phyloP scores from a whole-genome alignment of 1,284 basidiomycete species.

The Phylloboletellus chloephorus region DNA sequence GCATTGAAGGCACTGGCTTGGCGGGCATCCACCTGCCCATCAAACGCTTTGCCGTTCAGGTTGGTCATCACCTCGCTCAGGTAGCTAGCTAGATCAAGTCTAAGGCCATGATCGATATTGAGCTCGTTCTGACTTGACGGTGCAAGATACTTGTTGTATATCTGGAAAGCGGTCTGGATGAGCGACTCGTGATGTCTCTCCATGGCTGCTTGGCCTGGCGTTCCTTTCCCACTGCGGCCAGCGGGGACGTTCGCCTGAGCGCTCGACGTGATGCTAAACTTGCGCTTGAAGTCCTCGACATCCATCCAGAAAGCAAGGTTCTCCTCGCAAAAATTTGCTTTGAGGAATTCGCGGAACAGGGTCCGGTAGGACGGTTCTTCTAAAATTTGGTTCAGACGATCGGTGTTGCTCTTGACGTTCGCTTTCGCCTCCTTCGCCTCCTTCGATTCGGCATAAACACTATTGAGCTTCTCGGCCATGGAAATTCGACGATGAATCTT shows the following conservation, averaged over 20 bases:
- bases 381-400: slow-evolving; percentile 86
- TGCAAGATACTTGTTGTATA: slow-evolving; percentile 93
- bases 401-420: slow-evolving; percentile 84
- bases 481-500: slow-evolving; percentile 76
- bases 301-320: slow-evolving; percentile 97
- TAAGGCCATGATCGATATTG: slow-evolving; percentile 95
- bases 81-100: slow-evolving; percentile 91
- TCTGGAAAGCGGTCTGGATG: slow-evolving; percentile 90
- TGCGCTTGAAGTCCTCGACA: slow-evolving; percentile 93
- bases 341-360: slow-evolving; percentile 91
- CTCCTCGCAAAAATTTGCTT: slow-evolving; percentile 96
- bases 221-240: slow-evolving; percentile 42
- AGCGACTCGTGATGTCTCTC: slow-evolving; percentile 95
- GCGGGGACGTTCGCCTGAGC: slow-evolving; percentile 62
- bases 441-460: slow-evolving; percentile 46
- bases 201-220: slow-evolving; percentile 85
- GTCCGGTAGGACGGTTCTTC: slow-evolving; percentile 88
- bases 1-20: slow-evolving; percentile 80
- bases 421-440: slow-evolving; percentile 50
- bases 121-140: slow-evolving; percentile 93
- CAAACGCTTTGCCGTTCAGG: slow-evolving; percentile 70
- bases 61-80: slow-evolving; percentile 81
- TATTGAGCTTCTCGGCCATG: slow-evolving; percentile 69
- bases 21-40: slow-evolving; percentile 73
- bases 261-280: slow-evolving; percentile 92